Base-by-base conservation (phyloP, 805 yeast species). In the Naumovozyma dairenensis region DNA sequence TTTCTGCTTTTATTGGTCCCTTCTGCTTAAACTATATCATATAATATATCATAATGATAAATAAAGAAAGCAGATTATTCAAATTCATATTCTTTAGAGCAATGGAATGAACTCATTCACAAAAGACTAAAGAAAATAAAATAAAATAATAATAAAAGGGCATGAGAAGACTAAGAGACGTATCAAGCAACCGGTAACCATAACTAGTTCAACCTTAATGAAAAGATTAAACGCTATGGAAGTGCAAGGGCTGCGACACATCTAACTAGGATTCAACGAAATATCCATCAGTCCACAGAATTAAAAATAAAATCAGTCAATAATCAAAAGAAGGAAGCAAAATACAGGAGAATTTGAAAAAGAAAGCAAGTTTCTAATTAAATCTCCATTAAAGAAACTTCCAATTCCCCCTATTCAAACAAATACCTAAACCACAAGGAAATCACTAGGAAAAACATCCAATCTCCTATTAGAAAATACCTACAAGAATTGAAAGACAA, bases 181-280 rank as follows among this genome's bases (percentile, higher is more conserved):
- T 50, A 42, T 53, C 57, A 47, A 49, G 50, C 38, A 28, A 43
- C 48, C 52, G 37, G 34, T 18, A 32, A 21, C 21, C 31, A 29
- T 25, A 18, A 6, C 14, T 16, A 14, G 13, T 13, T 15, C 12
- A 9, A 10, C n/a, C 20, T 17, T 17, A 18, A 14, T 29, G 27
- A 22, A 33, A 25, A 29, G 20, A 16, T 29, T 24, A 31, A 31
- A 35, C 21, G 33, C 25, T 14, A 22, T 27, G 35, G 25, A 36
- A 32, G 53, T 53, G 57, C 51, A 47, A 43, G 55, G 52, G 45
- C 38, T 40, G 37, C 57, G 57, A 51, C 49, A 43, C 51, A 43
- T 38, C 56, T 45, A 42, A 49, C 46, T 32, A 28, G 20, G 30
- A 31, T 16, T 33, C 33, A 29, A 32, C 35, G 31, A 20, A 28